A percentile compares a stretch with the other conserved stretches of the same genome.
Evolutionary conservation across 139 green algal genomes (phyloP).

Genomic region (Micromonas pusilla): DNA sequence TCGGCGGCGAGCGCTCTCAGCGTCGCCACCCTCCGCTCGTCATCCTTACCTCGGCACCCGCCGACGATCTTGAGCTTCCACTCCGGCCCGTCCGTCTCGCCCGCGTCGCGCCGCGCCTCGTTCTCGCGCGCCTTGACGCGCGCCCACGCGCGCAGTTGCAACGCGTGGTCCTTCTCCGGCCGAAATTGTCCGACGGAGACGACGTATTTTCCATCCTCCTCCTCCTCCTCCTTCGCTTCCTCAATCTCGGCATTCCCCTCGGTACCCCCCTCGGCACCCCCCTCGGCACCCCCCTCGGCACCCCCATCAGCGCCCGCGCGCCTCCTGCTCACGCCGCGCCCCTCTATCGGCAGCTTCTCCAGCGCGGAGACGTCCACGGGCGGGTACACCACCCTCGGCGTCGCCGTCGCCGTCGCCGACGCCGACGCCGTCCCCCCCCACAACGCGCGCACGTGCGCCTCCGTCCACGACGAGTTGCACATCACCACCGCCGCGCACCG

Average conservation of each 20-base stretch:
- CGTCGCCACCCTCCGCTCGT: background rate
- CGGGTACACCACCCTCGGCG: slow-evolving; percentile 66
- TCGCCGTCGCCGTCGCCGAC: too few species aligned
- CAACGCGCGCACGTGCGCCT: slow-evolving; percentile 66
- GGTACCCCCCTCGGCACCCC: background rate
- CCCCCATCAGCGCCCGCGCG: background rate
- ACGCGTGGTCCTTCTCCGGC: slow-evolving; percentile 76
- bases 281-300: background rate
- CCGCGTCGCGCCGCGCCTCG: background rate
- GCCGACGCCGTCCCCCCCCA: too few species aligned
- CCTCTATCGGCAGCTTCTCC: too few species aligned
- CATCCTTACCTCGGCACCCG: slow-evolving; percentile 1
- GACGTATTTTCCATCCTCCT: slow-evolving; percentile 49
- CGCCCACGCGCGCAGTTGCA: slow-evolving; percentile 6
- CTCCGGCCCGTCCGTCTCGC: background rate
- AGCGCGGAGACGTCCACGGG: slow-evolving; percentile 73
- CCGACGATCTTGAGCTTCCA: slow-evolving; percentile 10
- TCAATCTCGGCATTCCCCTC: background rate
- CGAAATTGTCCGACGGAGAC: slow-evolving; percentile 87
- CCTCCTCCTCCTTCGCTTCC: slow-evolving; percentile 64
- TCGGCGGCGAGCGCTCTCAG: background rate
- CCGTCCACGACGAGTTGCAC: slow-evolving; percentile 93
- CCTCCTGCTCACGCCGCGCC: slow-evolving; percentile 37
- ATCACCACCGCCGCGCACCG: slow-evolving; percentile 49
- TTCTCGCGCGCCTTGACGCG: background rate